Base-by-base conservation (phyloP, 2,329 filamentous ascomycete species). In the Phaeophleospora eucalypticola region DNA sequence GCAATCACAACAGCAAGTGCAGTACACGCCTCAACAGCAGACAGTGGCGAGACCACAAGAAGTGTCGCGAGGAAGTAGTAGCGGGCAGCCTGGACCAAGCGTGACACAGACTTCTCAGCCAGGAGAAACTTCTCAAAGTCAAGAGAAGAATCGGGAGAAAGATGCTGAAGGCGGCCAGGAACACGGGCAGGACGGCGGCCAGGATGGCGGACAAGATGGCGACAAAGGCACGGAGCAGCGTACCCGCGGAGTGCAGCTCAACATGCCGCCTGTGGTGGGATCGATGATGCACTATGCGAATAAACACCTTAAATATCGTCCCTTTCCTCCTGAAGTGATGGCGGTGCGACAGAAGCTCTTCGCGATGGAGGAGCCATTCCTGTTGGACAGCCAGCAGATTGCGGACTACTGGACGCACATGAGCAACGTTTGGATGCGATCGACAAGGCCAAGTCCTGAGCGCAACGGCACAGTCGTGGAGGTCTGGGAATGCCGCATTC, bases 401-500 rank as follows among this genome's bases (percentile, higher is more conserved):
- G 50, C 55, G 2, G 53, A 59, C 43, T 58, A 58, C 37, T 55
- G 56, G 49, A 50, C 52, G 16, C 58, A 60, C 29, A 52, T 60
- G 49, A 54, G 49, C 34, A 58, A 60, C 38, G 32, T 59, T 10
- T 59, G 46, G 46, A 33, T 44, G 16, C 43, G 53, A 14, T 48
- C 47, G 12, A 49, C 49, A 8, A 44, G 41, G 12, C 44, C 52
- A 4, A 24, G 16, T 14, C 15, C 32, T 12, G 39, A 41, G 20
- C 41, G 39, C n/a, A 57, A 54, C 27, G 56, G 53, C 18, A 36
- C 51, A 9, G 51, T 53, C 3, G 36, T 36, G 4, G 58, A 60
- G 41, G 42, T 41, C 3, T 58, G 53, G 49, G 51, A 58, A 14
- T 59, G 58, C 24, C 55, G 58, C 15, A 53, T 51, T 15, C 36